Evolutionary conservation across 495 filamentous ascomycete species (phyloP).

Genomic region (Tuber indicum): DNA sequence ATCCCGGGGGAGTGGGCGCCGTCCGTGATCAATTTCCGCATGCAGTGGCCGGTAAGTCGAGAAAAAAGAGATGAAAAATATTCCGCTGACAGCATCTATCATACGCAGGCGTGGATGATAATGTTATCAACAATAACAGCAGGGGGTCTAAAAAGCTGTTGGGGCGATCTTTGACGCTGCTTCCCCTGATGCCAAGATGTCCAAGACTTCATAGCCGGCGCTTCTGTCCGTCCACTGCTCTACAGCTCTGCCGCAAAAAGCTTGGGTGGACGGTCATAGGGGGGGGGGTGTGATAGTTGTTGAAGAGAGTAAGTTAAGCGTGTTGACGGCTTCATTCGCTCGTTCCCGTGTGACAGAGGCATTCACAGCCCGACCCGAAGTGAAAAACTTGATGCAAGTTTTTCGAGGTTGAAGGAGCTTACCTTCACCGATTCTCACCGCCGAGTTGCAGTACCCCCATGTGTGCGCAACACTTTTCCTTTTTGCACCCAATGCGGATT

Average conservation of each 20-base stretch:
- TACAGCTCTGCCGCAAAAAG: neutral
- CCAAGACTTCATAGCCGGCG: neutral
- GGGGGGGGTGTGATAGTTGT: neutral
- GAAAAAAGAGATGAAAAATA: too few relatives aligned
- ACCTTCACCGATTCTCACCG: too few relatives aligned
- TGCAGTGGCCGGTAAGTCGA: too few relatives aligned
- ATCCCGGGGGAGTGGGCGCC: too few relatives aligned
- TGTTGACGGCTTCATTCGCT: neutral
- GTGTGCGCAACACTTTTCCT: too few relatives aligned
- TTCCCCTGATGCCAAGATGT: neutral
- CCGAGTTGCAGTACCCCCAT: too few relatives aligned
- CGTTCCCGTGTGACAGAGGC: neutral
- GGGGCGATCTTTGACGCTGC: neutral
- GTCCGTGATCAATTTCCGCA: too few relatives aligned
- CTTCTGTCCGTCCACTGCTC: neutral
- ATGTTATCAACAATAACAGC: neutral
- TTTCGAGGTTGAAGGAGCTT: too few relatives aligned
- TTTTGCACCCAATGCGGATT: too few relatives aligned
- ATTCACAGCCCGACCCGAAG: neutral
- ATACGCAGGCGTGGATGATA: neutral
- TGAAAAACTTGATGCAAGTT: neutral
- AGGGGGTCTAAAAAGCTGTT: neutral
- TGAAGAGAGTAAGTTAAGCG: neutral
- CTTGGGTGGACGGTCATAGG: neutral
- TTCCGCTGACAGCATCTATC: neutral